Percentiles rank a stretch among this genome's conserved stretches.
Conservation (phyloP, 2,329 filamentous ascomycete genomes). For the Ceratocystiopsis brevicomis region DNA sequence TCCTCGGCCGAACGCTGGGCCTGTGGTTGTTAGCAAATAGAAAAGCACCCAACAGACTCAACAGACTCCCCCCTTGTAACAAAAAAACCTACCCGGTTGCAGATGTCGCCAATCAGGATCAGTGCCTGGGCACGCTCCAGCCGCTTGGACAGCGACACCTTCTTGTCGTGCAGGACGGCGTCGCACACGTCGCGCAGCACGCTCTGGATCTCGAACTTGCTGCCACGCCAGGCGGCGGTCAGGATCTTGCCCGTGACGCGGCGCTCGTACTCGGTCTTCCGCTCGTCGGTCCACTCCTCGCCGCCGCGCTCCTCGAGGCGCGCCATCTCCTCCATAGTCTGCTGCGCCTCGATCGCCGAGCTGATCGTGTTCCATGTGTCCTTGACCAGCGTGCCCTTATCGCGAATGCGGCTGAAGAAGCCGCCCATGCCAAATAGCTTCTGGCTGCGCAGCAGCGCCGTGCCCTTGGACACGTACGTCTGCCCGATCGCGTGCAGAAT, state of each 20-base stretch:
- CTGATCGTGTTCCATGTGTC: slow-evolving; percentile 97
- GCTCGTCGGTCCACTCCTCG: slow-evolving; percentile 97
- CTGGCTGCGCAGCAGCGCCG: slow-evolving; percentile 76
- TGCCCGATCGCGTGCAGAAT: slow-evolving; percentile 88
- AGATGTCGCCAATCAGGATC: slow-evolving; percentile 74
- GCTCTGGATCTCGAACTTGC: slow-evolving; percentile 95
- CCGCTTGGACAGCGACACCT: slow-evolving; percentile 64
- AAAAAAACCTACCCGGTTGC: slow-evolving; percentile 39
- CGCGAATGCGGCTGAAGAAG: slow-evolving; percentile 84
- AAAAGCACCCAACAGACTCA: no score
- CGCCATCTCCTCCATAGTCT: slow-evolving; percentile 98
- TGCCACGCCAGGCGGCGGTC: slow-evolving; percentile 86
- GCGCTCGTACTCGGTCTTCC: slow-evolving; percentile 86
- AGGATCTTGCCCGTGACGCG: slow-evolving; percentile 95
- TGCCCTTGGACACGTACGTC: slow-evolving; percentile 77
- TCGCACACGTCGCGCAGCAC: slow-evolving; percentile 92
- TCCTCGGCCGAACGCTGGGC: slow-evolving; percentile 80
- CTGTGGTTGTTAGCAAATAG: slow-evolving; percentile 16
- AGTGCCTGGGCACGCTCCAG: slow-evolving; percentile 82
- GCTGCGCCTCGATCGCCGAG: slow-evolving; percentile 88
- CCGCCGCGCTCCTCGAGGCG: slow-evolving; percentile 86
- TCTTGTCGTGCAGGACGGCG: slow-evolving; percentile 59
- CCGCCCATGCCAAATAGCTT: slow-evolving; percentile 93
- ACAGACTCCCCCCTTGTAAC: no score
- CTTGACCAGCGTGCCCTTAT: slow-evolving; percentile 92